Base-by-base conservation (phyloP, 2,329 filamentous ascomycete genomes). In the Trichoderma oligosporum region DNA sequence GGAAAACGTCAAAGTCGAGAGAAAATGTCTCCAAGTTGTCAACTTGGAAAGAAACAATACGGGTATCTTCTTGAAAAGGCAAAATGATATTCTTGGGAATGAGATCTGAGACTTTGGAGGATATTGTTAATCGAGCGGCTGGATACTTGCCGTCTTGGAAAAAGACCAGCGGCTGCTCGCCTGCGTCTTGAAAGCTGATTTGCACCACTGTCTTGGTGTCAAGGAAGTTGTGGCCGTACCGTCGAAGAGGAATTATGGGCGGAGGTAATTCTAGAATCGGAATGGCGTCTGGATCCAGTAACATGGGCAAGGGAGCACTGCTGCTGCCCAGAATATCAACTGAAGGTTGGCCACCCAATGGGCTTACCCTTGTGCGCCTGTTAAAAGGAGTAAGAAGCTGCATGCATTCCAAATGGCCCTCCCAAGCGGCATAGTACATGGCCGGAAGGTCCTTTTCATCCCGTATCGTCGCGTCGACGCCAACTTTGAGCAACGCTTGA, bases 341-440 rank as follows among this genome's bases (percentile, higher is more conserved):
- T 38, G 63, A 71, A 39, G 74, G 69, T 57, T 78, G 78, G 36
- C 75, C 67, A 35, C 74, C 68, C 59, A 77, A 67, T 4, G 79
- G 76, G 31, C 76, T 81, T 16, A 74, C 70, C 27, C 70, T 69
- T 14, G 70, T 74, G 29, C 70, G 67, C 48, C 68, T 74, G 68
- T 81, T 81, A 64, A 78, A 78, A 1, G 85, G 83, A 4, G 86
- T 86, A 29, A 99, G 82, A 7, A 97, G 80, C 66, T 87, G 86
- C 89, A 99, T 96, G 74, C 94, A 97, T 67, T 93, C 88, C 55
- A 97, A 75, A 69, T 97, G 90, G 0, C 94, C 94, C 74, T 99
- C 94, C 94, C 94, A 99, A 0, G 91, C 93, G 12, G 94, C 94
- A 72, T 99, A 99, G 73, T 99, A 99, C 86, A 97, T 91, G 25